These are phyloP conservation scores for Deinandra increscens DNA, from an alignment of 129 eudicot genomes.

Conservation along the genomic window DNA sequence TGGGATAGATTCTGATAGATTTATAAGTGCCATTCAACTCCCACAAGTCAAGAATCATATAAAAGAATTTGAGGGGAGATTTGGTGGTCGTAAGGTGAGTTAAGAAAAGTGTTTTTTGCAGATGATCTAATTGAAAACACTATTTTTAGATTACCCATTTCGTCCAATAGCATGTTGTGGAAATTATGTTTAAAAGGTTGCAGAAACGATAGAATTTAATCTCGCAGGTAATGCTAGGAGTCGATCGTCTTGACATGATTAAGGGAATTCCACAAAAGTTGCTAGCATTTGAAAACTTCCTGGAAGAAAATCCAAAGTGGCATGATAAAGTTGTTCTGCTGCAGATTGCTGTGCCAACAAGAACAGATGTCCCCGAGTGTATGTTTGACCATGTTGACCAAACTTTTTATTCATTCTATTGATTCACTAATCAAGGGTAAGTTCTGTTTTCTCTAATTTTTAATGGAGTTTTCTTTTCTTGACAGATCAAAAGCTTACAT, in stretches of 20 bases:
- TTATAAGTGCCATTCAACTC: slow-evolving; percentile 63
- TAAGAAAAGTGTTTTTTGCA: neutral
- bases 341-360: slow-evolving; percentile 88
- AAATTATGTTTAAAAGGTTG: slow-evolving; percentile 3
- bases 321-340: slow-evolving; percentile 76
- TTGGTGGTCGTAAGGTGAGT: slow-evolving; percentile 70
- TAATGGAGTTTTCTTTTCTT: slow-evolving; percentile 16
- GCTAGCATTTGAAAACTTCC: slow-evolving; percentile 84
- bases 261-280: slow-evolving; percentile 94
- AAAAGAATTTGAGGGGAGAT: slow-evolving; percentile 61
- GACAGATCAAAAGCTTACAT: slow-evolving; percentile 85
- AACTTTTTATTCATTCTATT: neutral
- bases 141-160: slow-evolving; percentile 12
- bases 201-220: neutral
- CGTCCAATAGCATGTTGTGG: neutral
- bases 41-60: slow-evolving; percentile 69
- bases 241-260: slow-evolving; percentile 89
- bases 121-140: neutral
- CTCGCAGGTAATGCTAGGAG: slow-evolving; percentile 81
- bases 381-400: slow-evolving; percentile 28
- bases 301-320: slow-evolving; percentile 84
- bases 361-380: slow-evolving; percentile 87
- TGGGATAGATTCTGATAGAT: slow-evolving; percentile 88
- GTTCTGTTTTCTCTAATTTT: neutral
- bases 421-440: neutral